Conservation (phyloP, 345 rosid genomes). For the Gossypium australe region DNA sequence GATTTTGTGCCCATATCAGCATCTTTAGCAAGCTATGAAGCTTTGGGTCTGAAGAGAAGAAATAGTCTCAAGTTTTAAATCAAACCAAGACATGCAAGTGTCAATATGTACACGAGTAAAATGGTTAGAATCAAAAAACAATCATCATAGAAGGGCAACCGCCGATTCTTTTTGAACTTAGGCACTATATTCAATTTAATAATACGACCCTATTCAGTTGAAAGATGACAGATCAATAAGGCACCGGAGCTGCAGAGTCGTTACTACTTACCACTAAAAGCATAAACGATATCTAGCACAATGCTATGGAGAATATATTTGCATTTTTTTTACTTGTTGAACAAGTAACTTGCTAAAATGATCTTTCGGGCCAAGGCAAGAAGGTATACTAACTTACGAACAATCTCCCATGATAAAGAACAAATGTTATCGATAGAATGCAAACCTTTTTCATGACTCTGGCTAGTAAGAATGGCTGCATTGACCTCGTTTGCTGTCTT, state of each 20-base stretch:
- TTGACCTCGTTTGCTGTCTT: constrained; percentile 95
- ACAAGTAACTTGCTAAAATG: background rate
- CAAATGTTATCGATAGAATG: background rate
- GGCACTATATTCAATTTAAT: background rate
- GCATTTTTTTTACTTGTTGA: background rate
- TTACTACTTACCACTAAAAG: background rate
- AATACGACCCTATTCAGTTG: background rate
- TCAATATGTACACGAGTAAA: background rate
- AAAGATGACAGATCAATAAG: background rate
- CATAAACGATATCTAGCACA: background rate
- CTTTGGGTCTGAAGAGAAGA: constrained; percentile 67
- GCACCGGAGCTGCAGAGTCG: background rate
- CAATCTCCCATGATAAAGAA: background rate
- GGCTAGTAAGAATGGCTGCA: constrained; percentile 93
- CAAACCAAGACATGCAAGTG: background rate
- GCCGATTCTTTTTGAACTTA: background rate
- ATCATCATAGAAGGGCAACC: background rate
- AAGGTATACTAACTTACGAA: background rate
- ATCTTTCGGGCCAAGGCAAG: background rate
- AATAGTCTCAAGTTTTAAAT: background rate
- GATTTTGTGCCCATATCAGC: constrained; percentile 85
- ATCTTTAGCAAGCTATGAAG: constrained; percentile 87
- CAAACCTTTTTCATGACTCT: constrained; percentile 89
- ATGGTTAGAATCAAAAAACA: background rate
- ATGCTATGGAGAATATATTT: too few relatives aligned